Evolutionary conservation across 2,329 filamentous ascomycete species (phyloP).

Genomic region (Colletotrichum melonis): DNA sequence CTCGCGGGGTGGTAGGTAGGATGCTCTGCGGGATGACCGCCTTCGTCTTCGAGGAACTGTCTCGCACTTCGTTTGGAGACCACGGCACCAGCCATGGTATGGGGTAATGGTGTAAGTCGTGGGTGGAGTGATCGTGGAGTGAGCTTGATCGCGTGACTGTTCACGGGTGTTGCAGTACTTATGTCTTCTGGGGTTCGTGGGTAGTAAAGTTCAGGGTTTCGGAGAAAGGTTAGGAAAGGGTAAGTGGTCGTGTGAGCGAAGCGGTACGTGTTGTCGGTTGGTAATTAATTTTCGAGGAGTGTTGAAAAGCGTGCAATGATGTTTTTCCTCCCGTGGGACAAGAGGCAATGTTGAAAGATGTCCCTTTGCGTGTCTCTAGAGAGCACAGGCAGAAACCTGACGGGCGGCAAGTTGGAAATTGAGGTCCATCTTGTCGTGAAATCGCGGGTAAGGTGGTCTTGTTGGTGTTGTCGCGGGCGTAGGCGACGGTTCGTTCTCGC

Average conservation of each 20-base stretch:
- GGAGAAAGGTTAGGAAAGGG: conserved; percentile 15
- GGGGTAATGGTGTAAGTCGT: background rate
- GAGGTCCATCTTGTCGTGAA: conserved; percentile 37
- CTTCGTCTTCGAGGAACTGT: conserved; percentile 32
- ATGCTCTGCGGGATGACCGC: conserved; percentile 29
- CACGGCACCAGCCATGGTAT: conserved; percentile 27
- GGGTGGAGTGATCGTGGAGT: background rate
- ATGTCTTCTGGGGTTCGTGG: background rate
- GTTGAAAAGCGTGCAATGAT: conserved; percentile 12
- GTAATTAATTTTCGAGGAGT: background rate
- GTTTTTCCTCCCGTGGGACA: conserved; percentile 17
- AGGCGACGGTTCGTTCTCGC: conserved; percentile 9
- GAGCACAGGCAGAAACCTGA: conserved; percentile 31
- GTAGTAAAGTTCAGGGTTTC: background rate
- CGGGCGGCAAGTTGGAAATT: conserved; percentile 37
- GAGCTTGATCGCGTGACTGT: conserved; percentile 26
- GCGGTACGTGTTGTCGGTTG: background rate
- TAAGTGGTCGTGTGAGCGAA: conserved; percentile 35
- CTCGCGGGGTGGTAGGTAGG: conserved; percentile 24
- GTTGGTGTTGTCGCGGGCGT: background rate
- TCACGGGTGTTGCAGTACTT: background rate
- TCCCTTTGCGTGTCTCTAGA: conserved; percentile 32
- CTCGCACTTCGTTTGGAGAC: conserved; percentile 36
- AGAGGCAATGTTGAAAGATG: conserved; percentile 26
- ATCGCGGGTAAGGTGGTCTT: background rate